Evolutionary conservation across 2,329 filamentous ascomycete species (phyloP), one percentile per base, ranked within the genome.

Genomic region (Fusarium drepaniforme): DNA sequence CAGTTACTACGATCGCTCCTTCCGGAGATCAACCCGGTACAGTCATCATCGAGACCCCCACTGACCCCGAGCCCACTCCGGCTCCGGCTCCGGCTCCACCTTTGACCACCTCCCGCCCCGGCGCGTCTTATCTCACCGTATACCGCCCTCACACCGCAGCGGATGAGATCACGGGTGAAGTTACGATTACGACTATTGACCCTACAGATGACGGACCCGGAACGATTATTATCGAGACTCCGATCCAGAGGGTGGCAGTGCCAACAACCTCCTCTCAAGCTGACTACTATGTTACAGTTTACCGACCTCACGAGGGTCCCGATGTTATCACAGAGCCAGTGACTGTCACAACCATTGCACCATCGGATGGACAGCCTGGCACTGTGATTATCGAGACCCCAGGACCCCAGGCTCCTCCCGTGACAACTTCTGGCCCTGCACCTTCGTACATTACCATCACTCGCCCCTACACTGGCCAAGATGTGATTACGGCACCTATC

Each of bases 351-450:
- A 75, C 72, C 0, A 66, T 72, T 12, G 49, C 58, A 15, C 72
- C 72, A 0, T 60, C 49, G 8, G 65, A 37, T 3, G 42, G 64
- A 3, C 71, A 74, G 21, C 72, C 71, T 16, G 72, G 72, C 6
- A 74, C 71, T 4, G 49, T 74, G 6, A 44, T 69, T 5, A 38
- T 74, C 11, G 72, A 63, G 57, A 75, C 72, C 12, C 72, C 72
- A n/a, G 60, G 28, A 12, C 42, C 42, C 8, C 37, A 49, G 21
- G 42, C 56, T 16, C 56, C 58, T 21, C 58, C 38, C 11, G 37
- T 61, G 25, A 30, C 60, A 9, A 49, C 60, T 23, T 25, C 60
- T 18, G 25, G 37, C 8, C 60, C 42, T 37, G 60, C 58, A 5
- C 28, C 60, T 35, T 74, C 67, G 1, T 74, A 74, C 28, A 23